A percentile compares a stretch with the other conserved stretches of the same genome.
Conservation (phyloP, 306 rosid species). For the Prinsepia uniflora region DNA sequence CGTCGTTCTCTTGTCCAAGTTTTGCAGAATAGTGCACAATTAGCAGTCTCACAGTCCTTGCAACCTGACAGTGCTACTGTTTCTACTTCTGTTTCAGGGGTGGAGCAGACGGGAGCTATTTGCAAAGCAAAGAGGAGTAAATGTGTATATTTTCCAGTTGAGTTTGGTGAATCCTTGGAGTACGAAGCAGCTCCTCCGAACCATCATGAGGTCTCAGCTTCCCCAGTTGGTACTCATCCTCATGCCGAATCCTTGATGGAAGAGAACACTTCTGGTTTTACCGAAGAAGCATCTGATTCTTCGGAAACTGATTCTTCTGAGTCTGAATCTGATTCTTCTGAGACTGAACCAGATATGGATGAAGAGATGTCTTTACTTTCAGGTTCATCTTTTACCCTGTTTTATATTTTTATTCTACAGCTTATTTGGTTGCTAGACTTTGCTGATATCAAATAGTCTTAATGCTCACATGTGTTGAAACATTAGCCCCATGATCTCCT, state of each 20-base stretch:
- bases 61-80: conserved; percentile 35
- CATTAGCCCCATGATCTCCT: neutral
- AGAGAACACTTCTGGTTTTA: conserved; percentile 66
- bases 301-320: conserved; percentile 63
- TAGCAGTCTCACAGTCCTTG: conserved; percentile 25
- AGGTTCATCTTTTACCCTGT: conserved; percentile 44
- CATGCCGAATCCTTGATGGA: conserved; percentile 51
- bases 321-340: conserved; percentile 72
- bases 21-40: conserved; percentile 31
- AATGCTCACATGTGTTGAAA: neutral
- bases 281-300: conserved; percentile 59
- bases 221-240: conserved; percentile 41
- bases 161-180: conserved; percentile 75
- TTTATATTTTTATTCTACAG: conserved; percentile 3
- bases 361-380: conserved; percentile 65
- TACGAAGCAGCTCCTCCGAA: conserved; percentile 47
- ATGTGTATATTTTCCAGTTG: conserved; percentile 53
- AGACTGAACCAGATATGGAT: conserved; percentile 65
- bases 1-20: conserved; percentile 29
- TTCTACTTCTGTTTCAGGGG: conserved; percentile 51
- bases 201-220: conserved; percentile 48
- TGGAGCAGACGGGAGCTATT: conserved; percentile 42
- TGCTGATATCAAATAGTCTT: neutral
- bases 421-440: neutral
- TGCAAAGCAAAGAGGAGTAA: conserved; percentile 72